Conservation (phyloP, 1,284 basidiomycete genomes). For the Trichosporon ovoides region DNA sequence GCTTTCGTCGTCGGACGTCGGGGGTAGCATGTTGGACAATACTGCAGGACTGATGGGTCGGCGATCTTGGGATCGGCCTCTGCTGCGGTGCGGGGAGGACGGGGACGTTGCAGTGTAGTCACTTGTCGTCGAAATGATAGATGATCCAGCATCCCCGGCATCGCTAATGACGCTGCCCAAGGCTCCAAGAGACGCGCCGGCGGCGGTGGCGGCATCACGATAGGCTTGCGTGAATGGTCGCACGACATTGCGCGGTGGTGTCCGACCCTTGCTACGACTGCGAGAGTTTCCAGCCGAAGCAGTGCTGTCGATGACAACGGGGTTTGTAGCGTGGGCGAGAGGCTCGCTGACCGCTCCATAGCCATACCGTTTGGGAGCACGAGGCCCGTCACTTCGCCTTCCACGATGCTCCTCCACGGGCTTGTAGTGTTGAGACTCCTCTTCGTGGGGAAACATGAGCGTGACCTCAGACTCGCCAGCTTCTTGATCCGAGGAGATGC, state of each 20-base stretch:
- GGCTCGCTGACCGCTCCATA: slow-evolving; percentile 3
- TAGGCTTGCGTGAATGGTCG: slow-evolving; percentile 16
- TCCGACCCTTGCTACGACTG: slow-evolving; percentile 33
- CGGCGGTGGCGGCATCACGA: slow-evolving; percentile 15
- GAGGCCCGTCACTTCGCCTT: background rate
- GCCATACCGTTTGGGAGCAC: background rate
- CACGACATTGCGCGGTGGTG: slow-evolving; percentile 30
- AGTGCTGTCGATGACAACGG: background rate
- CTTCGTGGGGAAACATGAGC: slow-evolving; percentile 17
- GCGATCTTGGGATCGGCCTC: slow-evolving; percentile 13
- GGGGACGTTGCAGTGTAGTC: slow-evolving; percentile 8
- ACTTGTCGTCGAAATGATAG: slow-evolving; percentile 9
- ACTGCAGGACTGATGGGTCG: slow-evolving; percentile 17
- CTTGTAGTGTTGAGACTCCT: background rate
- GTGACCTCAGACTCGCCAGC: slow-evolving; percentile 8
- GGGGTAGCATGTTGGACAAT: slow-evolving; percentile 8
- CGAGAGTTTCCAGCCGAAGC: slow-evolving; percentile 26
- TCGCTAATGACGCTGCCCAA: slow-evolving; percentile 7
- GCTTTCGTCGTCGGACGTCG: slow-evolving; percentile 10
- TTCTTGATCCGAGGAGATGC: background rate
- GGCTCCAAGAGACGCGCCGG: slow-evolving; percentile 13
- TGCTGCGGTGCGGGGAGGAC: background rate
- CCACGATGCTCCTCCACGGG: background rate
- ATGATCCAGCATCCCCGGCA: background rate
- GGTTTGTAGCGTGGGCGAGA: slow-evolving; percentile 5